Evolutionary conservation across 768 basidiomycete species (phyloP).

Genomic region (Collybia sp.): DNA sequence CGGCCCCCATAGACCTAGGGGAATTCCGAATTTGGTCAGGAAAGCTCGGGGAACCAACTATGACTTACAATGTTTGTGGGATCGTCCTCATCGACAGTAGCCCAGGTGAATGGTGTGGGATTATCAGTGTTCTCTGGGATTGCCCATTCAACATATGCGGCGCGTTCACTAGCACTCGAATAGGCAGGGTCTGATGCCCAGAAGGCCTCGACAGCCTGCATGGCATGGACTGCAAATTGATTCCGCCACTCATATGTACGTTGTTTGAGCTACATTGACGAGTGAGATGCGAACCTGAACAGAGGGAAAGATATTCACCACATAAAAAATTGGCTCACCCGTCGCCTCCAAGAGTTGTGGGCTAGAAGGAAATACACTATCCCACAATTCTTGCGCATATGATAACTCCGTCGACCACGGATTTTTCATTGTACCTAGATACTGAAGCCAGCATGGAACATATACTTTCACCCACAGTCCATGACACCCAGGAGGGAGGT

Average conservation of each 20-base stretch:
- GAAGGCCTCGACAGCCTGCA: neutral
- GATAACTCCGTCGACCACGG: too few species aligned
- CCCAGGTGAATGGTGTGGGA: conserved; percentile 1
- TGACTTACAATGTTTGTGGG: neutral
- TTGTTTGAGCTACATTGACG: conserved; percentile 5
- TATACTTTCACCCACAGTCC: too few species aligned
- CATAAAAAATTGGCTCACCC: too few species aligned
- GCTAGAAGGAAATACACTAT: too few species aligned
- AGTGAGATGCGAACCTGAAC: too few species aligned
- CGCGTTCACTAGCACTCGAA: neutral
- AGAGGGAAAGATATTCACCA: too few species aligned
- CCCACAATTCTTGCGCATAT: too few species aligned
- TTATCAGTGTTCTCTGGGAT: neutral
- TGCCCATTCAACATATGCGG: conserved; percentile 2
- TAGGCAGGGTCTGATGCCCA: conserved; percentile 2
- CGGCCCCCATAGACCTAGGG: conserved; percentile 3
- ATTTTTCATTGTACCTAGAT: too few species aligned
- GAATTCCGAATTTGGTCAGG: neutral
- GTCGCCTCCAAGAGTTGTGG: too few species aligned
- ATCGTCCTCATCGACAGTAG: conserved; percentile 2
- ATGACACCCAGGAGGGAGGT: too few species aligned
- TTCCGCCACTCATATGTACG: conserved; percentile 1
- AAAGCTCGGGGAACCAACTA: too few species aligned
- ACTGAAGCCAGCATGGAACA: too few species aligned
- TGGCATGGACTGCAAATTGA: neutral